Evolutionary conservation across 2,329 filamentous ascomycete species (phyloP), one percentile per base, ranked within the genome.

Genomic region (Xylariomycetidae sp.): DNA sequence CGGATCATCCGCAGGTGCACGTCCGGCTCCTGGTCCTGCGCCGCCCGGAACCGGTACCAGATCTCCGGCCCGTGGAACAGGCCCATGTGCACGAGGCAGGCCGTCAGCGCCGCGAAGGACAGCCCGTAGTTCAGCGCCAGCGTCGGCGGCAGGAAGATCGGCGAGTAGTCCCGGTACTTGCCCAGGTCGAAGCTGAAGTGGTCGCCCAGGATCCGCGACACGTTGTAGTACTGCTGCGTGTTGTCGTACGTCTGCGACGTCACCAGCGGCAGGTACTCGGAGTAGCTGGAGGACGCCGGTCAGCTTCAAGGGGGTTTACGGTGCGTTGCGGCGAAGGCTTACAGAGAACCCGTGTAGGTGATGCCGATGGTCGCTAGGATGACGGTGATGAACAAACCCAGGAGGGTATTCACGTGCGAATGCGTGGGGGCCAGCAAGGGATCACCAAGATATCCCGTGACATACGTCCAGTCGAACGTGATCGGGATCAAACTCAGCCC

Each of bases 221-320:
- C 65, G 15, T 74, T 65, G 46, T 78, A 79, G 1, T 53, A 29
- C 1, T 48, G 47, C 9, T 69, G 73, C 0, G 65, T 73, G 37
- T 79, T 79, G 53, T 79, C 74, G 38, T 70, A 79, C 0, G 67
- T 67, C 28, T 65, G 60, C 15, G 71, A 68, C 9, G 66, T 67
- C 19, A 73, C 67, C 35, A 79, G 63, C 0, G 75, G 74, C 12
- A 79, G 51, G 37, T 75, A 76, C 3, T 71, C 66, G 0, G 68
- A 61, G 41, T 68, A 59, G 28, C 57, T 54, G 29, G 2, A 15
- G n/a, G 8, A 4, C n/a, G n/a, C n/a, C n/a, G n/a, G n/a, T n/a
- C n/a, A n/a, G n/a, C n/a, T n/a, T n/a, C n/a, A n/a, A n/a, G n/a
- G n/a, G n/a, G n/a, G n/a, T n/a, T n/a, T n/a, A n/a, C n/a, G n/a